Conservation (phyloP, 495 filamentous ascomycete species). For the Penicillium samsonianum region DNA sequence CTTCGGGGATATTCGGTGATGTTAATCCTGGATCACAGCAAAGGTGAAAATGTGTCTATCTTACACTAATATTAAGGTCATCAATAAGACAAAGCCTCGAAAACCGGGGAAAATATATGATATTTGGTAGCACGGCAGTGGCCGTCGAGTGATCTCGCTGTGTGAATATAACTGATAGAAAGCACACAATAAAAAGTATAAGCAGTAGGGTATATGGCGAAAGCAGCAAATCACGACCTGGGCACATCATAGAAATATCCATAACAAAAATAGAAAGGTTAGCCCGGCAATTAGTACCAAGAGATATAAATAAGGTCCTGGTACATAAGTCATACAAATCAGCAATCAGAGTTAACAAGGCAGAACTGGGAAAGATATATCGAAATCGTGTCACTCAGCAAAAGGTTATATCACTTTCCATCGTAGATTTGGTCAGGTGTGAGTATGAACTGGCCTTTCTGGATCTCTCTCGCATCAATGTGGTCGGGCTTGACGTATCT, state of each 20-base stretch:
- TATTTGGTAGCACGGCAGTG: not conserved
- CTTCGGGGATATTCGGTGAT: too few species aligned
- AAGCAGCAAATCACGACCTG: not conserved
- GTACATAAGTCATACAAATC: not conserved
- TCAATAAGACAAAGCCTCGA: not conserved
- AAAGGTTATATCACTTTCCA: conserved; percentile 29
- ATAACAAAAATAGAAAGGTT: not conserved
- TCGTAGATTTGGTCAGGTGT: conserved; percentile 34
- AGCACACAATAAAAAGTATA: not conserved
- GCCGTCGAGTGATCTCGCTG: not conserved
- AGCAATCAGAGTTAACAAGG: not conserved
- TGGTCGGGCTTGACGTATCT: conserved; percentile 37
- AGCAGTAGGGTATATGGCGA: conserved; percentile 14
- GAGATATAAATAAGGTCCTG: not conserved
- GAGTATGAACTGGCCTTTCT: conserved; percentile 35
- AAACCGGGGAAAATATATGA: not conserved
- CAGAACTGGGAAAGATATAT: not conserved
- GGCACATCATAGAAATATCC: not conserved
- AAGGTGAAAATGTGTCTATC: too few species aligned
- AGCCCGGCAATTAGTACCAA: not conserved
- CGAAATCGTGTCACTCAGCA: not conserved
- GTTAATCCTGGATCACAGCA: too few species aligned
- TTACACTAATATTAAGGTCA: not conserved
- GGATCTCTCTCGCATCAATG: conserved; percentile 18
- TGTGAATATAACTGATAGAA: not conserved